Conservation (phyloP, 306 rosid species). For the Elaeagnus macrophylla region DNA sequence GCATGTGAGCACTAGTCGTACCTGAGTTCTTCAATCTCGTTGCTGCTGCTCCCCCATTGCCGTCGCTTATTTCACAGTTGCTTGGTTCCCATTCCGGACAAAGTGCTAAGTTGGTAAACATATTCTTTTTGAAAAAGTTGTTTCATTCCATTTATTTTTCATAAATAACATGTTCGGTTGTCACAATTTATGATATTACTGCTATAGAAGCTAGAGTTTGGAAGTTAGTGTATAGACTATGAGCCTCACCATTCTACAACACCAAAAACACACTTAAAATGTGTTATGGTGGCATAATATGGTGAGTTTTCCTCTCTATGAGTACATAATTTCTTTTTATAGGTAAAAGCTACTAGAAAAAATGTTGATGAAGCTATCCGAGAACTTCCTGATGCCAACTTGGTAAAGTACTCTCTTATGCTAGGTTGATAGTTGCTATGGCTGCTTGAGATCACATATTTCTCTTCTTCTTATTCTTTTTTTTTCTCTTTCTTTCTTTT, state of each 20-base stretch:
- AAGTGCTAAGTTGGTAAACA: conserved; percentile 59
- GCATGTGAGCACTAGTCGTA: too few relatives aligned
- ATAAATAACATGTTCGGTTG: not conserved
- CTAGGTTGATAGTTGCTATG: conserved; percentile 13
- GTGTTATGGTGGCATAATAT: not conserved
- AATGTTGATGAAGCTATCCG: conserved; percentile 84
- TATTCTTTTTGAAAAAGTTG: not conserved
- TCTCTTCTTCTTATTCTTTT: too few relatives aligned
- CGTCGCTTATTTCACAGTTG: too few relatives aligned
- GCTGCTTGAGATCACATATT: not conserved
- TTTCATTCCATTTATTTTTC: not conserved
- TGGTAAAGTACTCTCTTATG: conserved; percentile 69
- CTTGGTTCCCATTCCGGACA: too few relatives aligned
- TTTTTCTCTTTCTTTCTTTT: too few relatives aligned
- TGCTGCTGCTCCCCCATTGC: too few relatives aligned
- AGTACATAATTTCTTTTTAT: conserved; percentile 10
- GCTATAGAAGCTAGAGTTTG: too few relatives aligned
- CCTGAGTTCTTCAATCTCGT: too few relatives aligned
- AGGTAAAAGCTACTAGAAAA: conserved; percentile 88
- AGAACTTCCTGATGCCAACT: conserved; percentile 98
- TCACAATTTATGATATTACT: too few relatives aligned
- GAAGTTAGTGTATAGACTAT: not conserved
- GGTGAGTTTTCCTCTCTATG: too few relatives aligned
- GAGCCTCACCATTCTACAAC: not conserved
- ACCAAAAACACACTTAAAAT: not conserved